Evolutionary conservation across 805 yeast genomes (phyloP).

Genomic region (Cyberlindnera galapagoensis): DNA sequence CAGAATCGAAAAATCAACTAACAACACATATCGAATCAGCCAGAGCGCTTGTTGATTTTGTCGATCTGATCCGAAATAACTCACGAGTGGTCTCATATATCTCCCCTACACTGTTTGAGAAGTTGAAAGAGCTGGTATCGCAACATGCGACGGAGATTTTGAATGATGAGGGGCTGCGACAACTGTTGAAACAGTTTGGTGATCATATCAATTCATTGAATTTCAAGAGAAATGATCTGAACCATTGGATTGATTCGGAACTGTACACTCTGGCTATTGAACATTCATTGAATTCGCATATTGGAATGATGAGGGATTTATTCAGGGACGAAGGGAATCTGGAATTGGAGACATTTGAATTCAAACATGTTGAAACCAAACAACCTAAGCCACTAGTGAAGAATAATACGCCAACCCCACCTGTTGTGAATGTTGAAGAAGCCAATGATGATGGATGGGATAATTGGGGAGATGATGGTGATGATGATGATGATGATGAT

Average conservation of each 20-base stretch:
- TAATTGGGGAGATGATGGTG: slow-evolving; percentile 20
- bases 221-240: slow-evolving; percentile 17
- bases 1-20: slow-evolving; percentile 1
- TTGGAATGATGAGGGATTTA: slow-evolving; percentile 13
- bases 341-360: too few species aligned
- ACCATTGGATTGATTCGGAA: slow-evolving; percentile 20
- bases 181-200: slow-evolving; percentile 13
- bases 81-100: slow-evolving; percentile 16
- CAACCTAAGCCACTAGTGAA: too few species aligned
- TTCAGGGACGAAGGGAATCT: slow-evolving; percentile 2
- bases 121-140: slow-evolving; percentile 16
- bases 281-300: slow-evolving; percentile 16
- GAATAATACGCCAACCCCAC: too few species aligned
- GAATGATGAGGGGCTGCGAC: slow-evolving; percentile 6
- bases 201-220: slow-evolving; percentile 9
- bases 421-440: not conserved
- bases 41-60: slow-evolving; percentile 14
- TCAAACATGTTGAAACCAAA: too few species aligned
- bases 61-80: slow-evolving; percentile 13
- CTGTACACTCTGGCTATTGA: slow-evolving; percentile 17
- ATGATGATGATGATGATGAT: slow-evolving; percentile 3
- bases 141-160: slow-evolving; percentile 14
- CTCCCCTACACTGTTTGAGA: slow-evolving; percentile 16
- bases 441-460: slow-evolving; percentile 19
- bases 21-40: slow-evolving; percentile 11